Percentiles rank a stretch among this genome's conserved stretches.
These are phyloP conservation scores for Hypoxylon intermedium DNA, from an alignment of 495 filamentous ascomycete genomes.

Conservation along the genomic window DNA sequence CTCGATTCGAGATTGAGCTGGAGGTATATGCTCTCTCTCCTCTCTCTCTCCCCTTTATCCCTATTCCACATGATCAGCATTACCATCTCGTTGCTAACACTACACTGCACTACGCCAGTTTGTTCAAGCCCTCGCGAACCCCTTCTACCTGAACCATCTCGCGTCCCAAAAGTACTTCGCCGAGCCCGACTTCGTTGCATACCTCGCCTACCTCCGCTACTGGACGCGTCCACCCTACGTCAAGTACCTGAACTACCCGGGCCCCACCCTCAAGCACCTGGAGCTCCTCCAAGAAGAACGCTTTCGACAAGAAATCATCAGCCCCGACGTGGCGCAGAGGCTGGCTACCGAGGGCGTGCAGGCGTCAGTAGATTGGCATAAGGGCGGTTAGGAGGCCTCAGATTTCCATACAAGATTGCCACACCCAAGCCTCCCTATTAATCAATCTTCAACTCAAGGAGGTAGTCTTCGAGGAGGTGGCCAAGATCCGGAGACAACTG, in stretches of 20 bases:
- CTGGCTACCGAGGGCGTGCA: slow-evolving; percentile 67
- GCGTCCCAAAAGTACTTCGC: slow-evolving; percentile 69
- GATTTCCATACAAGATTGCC: no score
- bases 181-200: slow-evolving; percentile 75
- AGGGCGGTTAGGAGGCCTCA: slow-evolving; percentile 36
- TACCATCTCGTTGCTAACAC: background rate
- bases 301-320: slow-evolving; percentile 83
- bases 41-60: background rate
- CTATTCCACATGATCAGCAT: background rate
- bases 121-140: slow-evolving; percentile 85
- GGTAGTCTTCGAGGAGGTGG: no score
- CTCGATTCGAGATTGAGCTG: slow-evolving; percentile 77
- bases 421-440: no score
- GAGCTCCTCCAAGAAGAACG: slow-evolving; percentile 82
- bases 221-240: slow-evolving; percentile 82
- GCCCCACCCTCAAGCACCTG: slow-evolving; percentile 80
- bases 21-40: slow-evolving; percentile 56
- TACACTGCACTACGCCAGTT: slow-evolving; percentile 59
- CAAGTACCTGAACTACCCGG: slow-evolving; percentile 81
- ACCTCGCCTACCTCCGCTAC: slow-evolving; percentile 85
- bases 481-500: no score
- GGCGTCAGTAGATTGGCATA: slow-evolving; percentile 56
- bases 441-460: no score
- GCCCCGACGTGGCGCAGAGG: slow-evolving; percentile 70
- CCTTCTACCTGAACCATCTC: slow-evolving; percentile 82